These are phyloP conservation scores for Fraxinus quadrangulata DNA, from an alignment of 257 asterid species.

Conservation along the genomic window DNA sequence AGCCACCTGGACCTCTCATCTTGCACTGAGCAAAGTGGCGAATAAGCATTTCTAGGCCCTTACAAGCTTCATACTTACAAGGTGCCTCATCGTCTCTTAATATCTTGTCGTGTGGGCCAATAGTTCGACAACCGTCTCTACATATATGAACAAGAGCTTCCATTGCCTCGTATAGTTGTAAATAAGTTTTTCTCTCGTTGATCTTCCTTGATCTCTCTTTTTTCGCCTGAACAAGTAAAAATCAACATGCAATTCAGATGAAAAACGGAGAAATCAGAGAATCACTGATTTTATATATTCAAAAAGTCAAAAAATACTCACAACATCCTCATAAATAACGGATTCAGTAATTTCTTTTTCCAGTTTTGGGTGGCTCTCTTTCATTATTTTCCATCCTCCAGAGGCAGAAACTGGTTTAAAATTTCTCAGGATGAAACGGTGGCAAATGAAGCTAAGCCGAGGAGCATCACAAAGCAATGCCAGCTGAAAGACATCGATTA, in stretches of 20 bases:
- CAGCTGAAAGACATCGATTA: conserved; percentile 70
- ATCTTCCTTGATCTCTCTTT: conserved; percentile 55
- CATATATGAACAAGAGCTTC: conserved; percentile 90
- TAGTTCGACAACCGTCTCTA: conserved; percentile 80
- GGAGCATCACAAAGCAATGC: conserved; percentile 82
- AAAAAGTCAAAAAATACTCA: conserved; percentile 31
- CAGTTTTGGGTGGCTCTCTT: conserved; percentile 75
- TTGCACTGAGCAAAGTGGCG: conserved; percentile 86
- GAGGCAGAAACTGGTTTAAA: conserved; percentile 64
- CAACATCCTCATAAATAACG: conserved; percentile 45
- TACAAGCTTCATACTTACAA: conserved; percentile 66
- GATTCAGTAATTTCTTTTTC: conserved; percentile 62
- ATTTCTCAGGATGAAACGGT: conserved; percentile 60
- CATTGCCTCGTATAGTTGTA: conserved; percentile 81
- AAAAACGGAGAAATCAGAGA: background rate
- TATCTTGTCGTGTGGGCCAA: conserved; percentile 71
- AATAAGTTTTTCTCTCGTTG: conserved; percentile 52
- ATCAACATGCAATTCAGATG: background rate
- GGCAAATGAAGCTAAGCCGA: conserved; percentile 72
- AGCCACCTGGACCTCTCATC: conserved; percentile 69
- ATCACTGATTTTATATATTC: no score
- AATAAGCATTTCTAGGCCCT: conserved; percentile 64
- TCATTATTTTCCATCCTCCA: conserved; percentile 86
- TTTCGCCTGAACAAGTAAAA: conserved; percentile 40
- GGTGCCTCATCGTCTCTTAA: conserved; percentile 50